Conservation (phyloP, 257 asterid species). For the Fraxinus quadrangulata region DNA sequence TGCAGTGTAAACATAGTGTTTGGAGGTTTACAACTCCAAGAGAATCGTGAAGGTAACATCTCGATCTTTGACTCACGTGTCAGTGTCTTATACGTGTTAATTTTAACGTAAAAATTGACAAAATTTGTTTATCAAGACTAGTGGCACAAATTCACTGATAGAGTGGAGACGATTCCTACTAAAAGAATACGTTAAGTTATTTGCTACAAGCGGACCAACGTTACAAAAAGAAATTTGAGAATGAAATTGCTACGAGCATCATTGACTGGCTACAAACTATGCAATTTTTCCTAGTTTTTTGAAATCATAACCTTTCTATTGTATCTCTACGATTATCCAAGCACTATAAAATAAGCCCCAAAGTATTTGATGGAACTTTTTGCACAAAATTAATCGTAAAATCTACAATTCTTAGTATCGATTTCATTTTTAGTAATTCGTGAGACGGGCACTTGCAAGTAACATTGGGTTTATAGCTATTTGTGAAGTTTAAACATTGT, state of each 20-base stretch:
- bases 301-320: not conserved
- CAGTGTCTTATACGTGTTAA: no score
- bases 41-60: constrained; percentile 38
- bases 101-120: not conserved
- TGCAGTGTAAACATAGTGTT: constrained; percentile 49
- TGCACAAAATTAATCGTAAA: no score
- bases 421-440: no score
- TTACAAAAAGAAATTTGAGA: no score
- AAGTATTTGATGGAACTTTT: no score
- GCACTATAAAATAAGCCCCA: no score
- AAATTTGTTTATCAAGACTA: not conserved
- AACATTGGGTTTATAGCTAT: not conserved
- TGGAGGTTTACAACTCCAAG: constrained; percentile 43
- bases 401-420: no score
- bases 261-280: no score
- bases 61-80: constrained; percentile 39
- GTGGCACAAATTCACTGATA: not conserved
- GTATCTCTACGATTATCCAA: not conserved
- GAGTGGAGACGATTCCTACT: not conserved
- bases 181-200: no score
- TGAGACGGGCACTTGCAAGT: no score
- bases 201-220: no score
- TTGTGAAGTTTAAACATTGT: constrained; percentile 25
- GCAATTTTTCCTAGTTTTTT: not conserved
- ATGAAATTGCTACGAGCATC: no score